These are phyloP conservation scores for Sclerotinia subarctica DNA, from an alignment of 2,329 filamentous ascomycete genomes.

Conservation along the genomic window DNA sequence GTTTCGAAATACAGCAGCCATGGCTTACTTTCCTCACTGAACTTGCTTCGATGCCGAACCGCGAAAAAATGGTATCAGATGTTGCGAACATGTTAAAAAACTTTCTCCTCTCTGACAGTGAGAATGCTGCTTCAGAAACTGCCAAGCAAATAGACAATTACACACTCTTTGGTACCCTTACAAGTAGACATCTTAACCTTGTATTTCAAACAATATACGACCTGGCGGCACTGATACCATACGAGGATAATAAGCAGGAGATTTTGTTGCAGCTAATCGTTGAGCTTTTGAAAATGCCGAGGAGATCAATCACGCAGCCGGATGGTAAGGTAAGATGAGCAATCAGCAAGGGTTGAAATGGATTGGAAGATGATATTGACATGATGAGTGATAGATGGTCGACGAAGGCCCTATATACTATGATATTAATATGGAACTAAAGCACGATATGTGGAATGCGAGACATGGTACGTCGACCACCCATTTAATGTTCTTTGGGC, in stretches of 20 bases:
- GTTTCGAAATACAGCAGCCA: neutral
- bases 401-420: neutral
- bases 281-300: neutral
- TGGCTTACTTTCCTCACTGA: neutral
- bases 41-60: neutral
- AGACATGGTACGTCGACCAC: neutral
- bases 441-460: constrained; percentile 6
- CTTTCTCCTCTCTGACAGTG: neutral
- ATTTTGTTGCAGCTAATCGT: neutral
- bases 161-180: neutral
- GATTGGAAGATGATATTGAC: neutral
- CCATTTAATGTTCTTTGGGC: neutral
- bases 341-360: neutral
- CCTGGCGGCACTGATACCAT: neutral
- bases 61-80: neutral
- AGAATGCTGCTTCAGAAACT: neutral
- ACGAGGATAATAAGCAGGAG: neutral
- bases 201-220: neutral
- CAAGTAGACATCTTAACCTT: neutral
- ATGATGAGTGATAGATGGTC: neutral
- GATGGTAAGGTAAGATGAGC: neutral
- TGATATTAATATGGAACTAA: neutral
- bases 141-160: neutral
- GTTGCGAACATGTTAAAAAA: neutral
- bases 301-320: neutral